These are phyloP conservation scores for Datura wrightii DNA, from an alignment of 257 asterid genomes.

Conservation along the genomic window DNA sequence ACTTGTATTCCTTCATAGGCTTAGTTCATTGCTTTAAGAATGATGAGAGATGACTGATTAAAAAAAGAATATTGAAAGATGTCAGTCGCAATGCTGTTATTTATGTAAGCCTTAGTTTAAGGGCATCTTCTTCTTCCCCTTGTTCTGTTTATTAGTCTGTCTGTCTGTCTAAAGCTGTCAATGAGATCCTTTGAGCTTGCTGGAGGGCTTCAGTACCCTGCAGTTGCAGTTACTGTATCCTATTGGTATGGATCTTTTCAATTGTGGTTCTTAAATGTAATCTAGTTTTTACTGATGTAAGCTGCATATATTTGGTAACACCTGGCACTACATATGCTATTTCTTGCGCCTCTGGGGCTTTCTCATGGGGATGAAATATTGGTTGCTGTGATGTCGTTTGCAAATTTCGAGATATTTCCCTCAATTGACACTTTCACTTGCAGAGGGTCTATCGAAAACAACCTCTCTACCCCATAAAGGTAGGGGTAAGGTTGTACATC, in stretches of 20 bases:
- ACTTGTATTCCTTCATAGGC: background rate
- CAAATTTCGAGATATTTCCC: background rate
- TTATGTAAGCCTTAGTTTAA: background rate
- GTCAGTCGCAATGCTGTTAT: background rate
- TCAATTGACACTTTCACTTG: background rate
- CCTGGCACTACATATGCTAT: background rate
- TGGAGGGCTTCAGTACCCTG: conserved; percentile 6
- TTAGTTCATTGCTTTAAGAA: background rate
- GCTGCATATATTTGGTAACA: background rate
- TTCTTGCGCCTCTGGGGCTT: background rate
- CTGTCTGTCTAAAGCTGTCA: background rate
- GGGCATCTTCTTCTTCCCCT: background rate
- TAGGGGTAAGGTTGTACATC: background rate
- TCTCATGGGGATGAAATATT: background rate
- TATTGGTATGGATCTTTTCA: background rate
- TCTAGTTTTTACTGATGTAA: conserved; percentile 4
- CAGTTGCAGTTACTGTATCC: conserved; percentile 8
- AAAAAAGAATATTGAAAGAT: background rate
- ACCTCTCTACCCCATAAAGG: background rate
- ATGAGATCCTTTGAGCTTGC: background rate
- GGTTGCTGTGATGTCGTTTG: background rate
- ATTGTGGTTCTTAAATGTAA: background rate
- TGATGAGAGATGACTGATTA: background rate
- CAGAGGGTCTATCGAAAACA: background rate
- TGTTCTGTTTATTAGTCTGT: background rate